phyloP scores from a whole-genome alignment of 176 grass and related monocot species.

The Bolboschoenus planiculmis region DNA sequence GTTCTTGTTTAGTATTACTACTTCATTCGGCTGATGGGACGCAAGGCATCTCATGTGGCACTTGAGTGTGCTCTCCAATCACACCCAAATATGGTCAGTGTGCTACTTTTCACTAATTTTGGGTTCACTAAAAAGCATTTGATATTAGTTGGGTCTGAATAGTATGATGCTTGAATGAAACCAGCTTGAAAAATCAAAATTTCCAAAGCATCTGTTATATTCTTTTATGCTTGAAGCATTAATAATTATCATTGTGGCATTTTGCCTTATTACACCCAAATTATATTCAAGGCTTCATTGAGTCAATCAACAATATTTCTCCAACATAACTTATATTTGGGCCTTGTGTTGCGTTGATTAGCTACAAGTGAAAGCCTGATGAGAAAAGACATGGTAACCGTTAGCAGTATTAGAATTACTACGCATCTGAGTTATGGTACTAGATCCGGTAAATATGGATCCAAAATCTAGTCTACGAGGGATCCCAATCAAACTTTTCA shows the following conservation, averaged over 20 bases:
- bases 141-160: not conserved
- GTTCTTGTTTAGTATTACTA: constrained; percentile 82
- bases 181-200: not conserved
- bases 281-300: not conserved
- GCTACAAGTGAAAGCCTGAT: not conserved
- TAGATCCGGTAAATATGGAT: not conserved
- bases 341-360: not conserved
- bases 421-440: not conserved
- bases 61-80: constrained; percentile 96
- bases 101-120: not conserved
- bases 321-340: not conserved
- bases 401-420: not conserved
- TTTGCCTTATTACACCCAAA: not conserved
- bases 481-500: not conserved
- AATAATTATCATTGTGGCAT: not conserved
- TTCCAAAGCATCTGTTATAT: not conserved
- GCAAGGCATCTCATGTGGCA: constrained; percentile 97
- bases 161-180: not conserved
- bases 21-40: constrained; percentile 96
- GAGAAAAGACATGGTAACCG: not conserved
- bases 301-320: not conserved
- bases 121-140: not conserved
- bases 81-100: constrained; percentile 87
- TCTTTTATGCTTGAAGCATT: not conserved
- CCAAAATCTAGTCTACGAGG: not conserved